Evolutionary conservation across 2,329 filamentous ascomycete species (phyloP).

Genomic region (Alternaria consortialis): DNA sequence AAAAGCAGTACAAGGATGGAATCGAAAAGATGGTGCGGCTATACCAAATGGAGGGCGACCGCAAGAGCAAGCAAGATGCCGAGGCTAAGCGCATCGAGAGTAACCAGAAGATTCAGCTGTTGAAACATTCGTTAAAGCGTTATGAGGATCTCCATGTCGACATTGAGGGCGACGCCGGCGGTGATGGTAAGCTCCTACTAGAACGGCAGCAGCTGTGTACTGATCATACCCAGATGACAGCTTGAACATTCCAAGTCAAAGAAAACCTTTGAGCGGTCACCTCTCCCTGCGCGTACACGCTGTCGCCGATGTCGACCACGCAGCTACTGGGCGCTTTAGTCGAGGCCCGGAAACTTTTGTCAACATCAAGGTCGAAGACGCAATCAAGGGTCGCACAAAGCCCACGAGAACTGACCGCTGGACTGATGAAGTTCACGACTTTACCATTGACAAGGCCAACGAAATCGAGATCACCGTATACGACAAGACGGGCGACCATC

Average conservation of each 20-base stretch:
- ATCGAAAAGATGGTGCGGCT: slow-evolving; percentile 99
- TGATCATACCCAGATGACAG: slow-evolving; percentile 78
- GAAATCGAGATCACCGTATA: slow-evolving; percentile 98
- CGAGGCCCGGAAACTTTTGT: slow-evolving; percentile 94
- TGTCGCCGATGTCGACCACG: slow-evolving; percentile 94
- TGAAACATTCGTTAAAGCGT: slow-evolving; percentile 94
- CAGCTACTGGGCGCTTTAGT: slow-evolving; percentile 80
- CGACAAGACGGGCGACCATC: slow-evolving; percentile 88
- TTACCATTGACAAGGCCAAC: slow-evolving; percentile 98
- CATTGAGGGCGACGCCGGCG: slow-evolving; percentile 75
- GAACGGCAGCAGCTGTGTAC: slow-evolving; percentile 9
- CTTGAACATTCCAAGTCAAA: slow-evolving; percentile 91
- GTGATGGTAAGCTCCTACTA: slow-evolving; percentile 72
- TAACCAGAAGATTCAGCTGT: slow-evolving; percentile 94
- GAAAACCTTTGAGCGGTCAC: slow-evolving; percentile 94
- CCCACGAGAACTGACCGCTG: slow-evolving; percentile 87
- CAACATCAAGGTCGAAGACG: slow-evolving; percentile 95
- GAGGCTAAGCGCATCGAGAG: slow-evolving; percentile 90
- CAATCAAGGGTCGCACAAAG: slow-evolving; percentile 86
- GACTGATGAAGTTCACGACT: slow-evolving; percentile 88
- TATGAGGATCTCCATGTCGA: slow-evolving; percentile 98
- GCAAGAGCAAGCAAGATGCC: slow-evolving; percentile 93
- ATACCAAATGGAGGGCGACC: slow-evolving; percentile 96
- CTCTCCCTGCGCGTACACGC: slow-evolving; percentile 85
- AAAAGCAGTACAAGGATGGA: slow-evolving; percentile 98